Base-by-base conservation (phyloP, 2,329 filamentous ascomycete species). In the Fusarium kyushuense region DNA sequence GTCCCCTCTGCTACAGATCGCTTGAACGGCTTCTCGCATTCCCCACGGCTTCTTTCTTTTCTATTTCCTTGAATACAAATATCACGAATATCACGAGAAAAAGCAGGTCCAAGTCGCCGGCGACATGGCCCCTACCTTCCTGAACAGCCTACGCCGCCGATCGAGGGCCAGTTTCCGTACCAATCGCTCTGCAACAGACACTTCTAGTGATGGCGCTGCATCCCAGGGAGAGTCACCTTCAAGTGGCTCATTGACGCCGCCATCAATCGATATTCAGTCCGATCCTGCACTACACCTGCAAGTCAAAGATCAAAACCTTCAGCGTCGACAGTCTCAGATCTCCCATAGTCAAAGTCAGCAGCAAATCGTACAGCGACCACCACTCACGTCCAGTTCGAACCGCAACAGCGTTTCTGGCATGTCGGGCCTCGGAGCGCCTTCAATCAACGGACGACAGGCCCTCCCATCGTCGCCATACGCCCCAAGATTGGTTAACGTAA, bases 381-480 rank as follows among this genome's bases (percentile, higher is more conserved):
- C 79, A 17, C 69, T 80, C 38, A 74, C 79, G 35, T 71, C 79
- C 11, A 84, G 79, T 66, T 78, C 76, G 54, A 90, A 87, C 76
- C 84, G 90, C 71, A 82, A 87, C 72, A 92, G 90, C 75, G 86
- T 91, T 27, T 84, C 84, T 32, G 87, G 87, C 63, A 89, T 89
- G 86, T 81, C 86, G 30, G 88, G 89, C 30, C 75, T 90, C 48
- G 87, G 87, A 19, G 83, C 86, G 25, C 85, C 86, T 27, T 79
- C 83, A 25, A 77, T 83, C 29, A 84, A 83, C 71, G 86, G 86
- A 63, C 87, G 85, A 75, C 83, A 80, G 56, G 85, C 82, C 66
- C 80, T 87, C 65, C 87, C 90, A 10, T 86, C 89, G 19, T 97
- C 94, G 54, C 89, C 90, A 42, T 95, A 92, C 79, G 92, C 93